Evolutionary conservation across 169 alveolate species (phyloP), one percentile per base, ranked within the genome.

Genomic region (Cryptosporidium canis): DNA sequence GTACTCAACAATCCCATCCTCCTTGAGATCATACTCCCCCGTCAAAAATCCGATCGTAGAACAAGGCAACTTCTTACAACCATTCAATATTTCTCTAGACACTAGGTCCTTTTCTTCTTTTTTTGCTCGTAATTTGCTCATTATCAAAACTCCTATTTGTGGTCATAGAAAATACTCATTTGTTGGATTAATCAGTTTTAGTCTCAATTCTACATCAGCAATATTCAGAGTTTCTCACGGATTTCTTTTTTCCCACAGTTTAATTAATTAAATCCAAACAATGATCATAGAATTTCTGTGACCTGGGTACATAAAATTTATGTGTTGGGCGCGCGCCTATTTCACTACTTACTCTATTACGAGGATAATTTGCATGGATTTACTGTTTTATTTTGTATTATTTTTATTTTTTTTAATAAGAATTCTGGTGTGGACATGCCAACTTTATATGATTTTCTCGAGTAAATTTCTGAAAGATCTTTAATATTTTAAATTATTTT

Each of bases 341-440:
- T 67, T 67, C 27, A 51, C 27, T 27, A 67, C 21, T 27, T 41
- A 67, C 83, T 51, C 83, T 44, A 31, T 55, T 70, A 18, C 84
- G 84, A 47, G 84, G 84, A 70, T 47, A 48, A 45, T 51, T 70
- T 51, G 68, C 84, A 70, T 70, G 84, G 53, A 27, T 29, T n/a
- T n/a, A n/a, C n/a, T n/a, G 55, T 44, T 44, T 44, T 9, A 61
- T 29, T 61, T 61, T 61, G 6, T 16, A 21, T 51, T 4, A 4
- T 14, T 8, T 18, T 51, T 2, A n/a, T 51, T 51, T 51, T 51
- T 18, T 6, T n/a, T n/a, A n/a, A n/a, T n/a, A n/a, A n/a, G n/a
- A 51, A 18, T 21, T 18, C 24, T 51, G 3, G 0, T 0, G 0
- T 18, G 1, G 7, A n/a, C n/a, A 51, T 12, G n/a, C 9, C 24